Base-by-base conservation (phyloP, 768 basidiomycete species). In the Omphalotus guepiniiformis region DNA sequence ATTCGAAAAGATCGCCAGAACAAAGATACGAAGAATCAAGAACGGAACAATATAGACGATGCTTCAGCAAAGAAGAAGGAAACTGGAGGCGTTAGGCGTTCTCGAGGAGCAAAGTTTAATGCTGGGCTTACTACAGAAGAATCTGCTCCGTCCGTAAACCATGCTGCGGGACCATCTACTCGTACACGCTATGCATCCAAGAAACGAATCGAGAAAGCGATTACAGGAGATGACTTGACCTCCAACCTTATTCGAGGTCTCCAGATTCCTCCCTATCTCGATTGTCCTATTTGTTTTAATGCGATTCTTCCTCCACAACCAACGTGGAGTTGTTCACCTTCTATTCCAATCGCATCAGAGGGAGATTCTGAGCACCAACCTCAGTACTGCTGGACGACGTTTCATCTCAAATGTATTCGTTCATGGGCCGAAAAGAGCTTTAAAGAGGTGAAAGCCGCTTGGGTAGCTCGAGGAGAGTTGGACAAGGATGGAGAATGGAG, bases 371-470 rank as follows among this genome's bases (percentile, higher is more conserved):
- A 66, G 21, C 52, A 58, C 22, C 63, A 53, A 6, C 64, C 71
- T 5, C 82, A 82, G 50, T 88, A 82, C 56, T 98, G 95, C 58
- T 95, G 88, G 83, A 88, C 82, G 9, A 82, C 89, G 0, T 93
- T 96, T 58, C 95, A 98, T 65, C 71, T 95, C 19, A 85, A 83
- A 55, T 97, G 95, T 57, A 88, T 97, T 55, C 74, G 78, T 6
- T 76, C 86, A 1, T 98, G 95, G 95, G 93, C 92, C 0, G 67
- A 74, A 23, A 88, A 89, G 66, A 88, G 84, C 57, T 81, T 84
- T 40, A 83, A 85, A 59, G 86, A 84, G 11, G 56, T 83, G 11
- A 72, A 71, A 48, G 86, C 82, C 41, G 93, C 87, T 0, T 90
- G 80, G 83, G 73, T 74, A 13, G 80, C 79, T 5, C 68, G 85